Evolutionary conservation across 768 basidiomycete species (phyloP), one percentile per base, ranked within the genome.

Genomic region (Lactarius evosmus): DNA sequence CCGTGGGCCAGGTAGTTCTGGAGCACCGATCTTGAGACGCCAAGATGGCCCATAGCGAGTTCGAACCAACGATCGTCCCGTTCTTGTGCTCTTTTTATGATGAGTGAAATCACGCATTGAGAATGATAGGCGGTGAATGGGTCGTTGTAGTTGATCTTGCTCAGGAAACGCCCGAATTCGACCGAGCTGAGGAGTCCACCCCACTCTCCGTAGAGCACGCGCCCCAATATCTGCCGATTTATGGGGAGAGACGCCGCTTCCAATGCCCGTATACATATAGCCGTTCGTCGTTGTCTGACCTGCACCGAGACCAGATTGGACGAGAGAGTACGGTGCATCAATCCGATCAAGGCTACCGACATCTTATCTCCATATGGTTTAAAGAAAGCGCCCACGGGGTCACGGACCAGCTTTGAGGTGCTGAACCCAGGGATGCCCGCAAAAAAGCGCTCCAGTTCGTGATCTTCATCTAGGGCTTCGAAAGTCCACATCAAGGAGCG

Each of bases 391-490:
- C 19, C n/a, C 4, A 12, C 3, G 14, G 59, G 59, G 7, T 60
- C 27, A 3, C 32, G 9, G 14, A 60, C 59, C 22, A 22, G 22
- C 11, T 22, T 41, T n/a, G 59, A 40, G 51, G 27, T 7, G 29
- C 50, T 52, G 19, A 60, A 53, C 1, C 38, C 51, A 29, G 59
- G 59, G 9, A 60, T 32, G 38, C 38, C 29, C 6, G 38, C 51
- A 25, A 60, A 52, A 19, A 60, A 60, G 34, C 36, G 50, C 17
- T 52, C 50, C 16, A 60, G 27, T 30, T 60, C 22, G 38, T 60
- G 19, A n/a, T 60, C 59, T 7, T 52, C 38, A n/a, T 53, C 29
- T 19, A 38, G 17, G 52, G 58, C 1, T 34, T 52, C n/a, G 50
- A 60, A 19, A 0, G 50, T 52, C 58, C 58, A 60, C 1, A 40